Percentiles rank a stretch among this genome's conserved stretches.
phyloP scores from a whole-genome alignment of 352 stramenopile species.

The Phytophthora aleatoria region DNA sequence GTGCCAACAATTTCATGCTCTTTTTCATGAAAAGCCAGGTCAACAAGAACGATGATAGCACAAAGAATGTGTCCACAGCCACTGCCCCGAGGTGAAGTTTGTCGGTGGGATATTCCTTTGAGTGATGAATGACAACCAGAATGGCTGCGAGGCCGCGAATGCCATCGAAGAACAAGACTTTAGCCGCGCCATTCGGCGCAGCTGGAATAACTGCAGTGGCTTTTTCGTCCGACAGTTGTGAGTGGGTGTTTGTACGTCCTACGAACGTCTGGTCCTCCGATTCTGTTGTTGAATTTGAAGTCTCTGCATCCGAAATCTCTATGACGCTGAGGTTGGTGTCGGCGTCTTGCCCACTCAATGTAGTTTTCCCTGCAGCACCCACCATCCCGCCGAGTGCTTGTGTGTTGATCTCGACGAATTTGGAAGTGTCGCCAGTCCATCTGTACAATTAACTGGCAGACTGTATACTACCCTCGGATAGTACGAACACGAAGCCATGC shows the following conservation, averaged over 20 bases:
- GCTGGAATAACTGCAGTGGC: background rate
- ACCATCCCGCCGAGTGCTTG: background rate
- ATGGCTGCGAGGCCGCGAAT: constrained; percentile 12
- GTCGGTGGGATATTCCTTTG: constrained; percentile 19
- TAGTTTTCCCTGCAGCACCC: background rate
- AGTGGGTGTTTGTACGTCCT: too few species aligned
- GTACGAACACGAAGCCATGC: too few species aligned
- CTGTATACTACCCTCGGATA: too few species aligned
- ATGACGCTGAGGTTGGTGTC: constrained; percentile 18
- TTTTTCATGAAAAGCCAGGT: constrained; percentile 32
- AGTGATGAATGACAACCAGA: constrained; percentile 37
- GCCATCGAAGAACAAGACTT: background rate
- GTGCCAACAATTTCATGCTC: constrained; percentile 30
- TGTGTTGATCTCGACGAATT: background rate
- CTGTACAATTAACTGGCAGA: background rate
- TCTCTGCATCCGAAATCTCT: constrained; percentile 24
- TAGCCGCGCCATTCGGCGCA: background rate
- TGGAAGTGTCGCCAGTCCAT: background rate
- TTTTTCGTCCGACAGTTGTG: constrained; percentile 3
- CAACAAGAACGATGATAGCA: constrained; percentile 37
- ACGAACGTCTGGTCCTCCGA: constrained; percentile 16
- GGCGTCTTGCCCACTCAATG: background rate
- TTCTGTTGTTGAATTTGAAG: constrained; percentile 7
- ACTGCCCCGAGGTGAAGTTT: constrained; percentile 29
- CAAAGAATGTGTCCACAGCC: constrained; percentile 47